These are phyloP conservation scores for Cicer pinnatifidum DNA, from an alignment of 306 rosid genomes.

Conservation along the genomic window DNA sequence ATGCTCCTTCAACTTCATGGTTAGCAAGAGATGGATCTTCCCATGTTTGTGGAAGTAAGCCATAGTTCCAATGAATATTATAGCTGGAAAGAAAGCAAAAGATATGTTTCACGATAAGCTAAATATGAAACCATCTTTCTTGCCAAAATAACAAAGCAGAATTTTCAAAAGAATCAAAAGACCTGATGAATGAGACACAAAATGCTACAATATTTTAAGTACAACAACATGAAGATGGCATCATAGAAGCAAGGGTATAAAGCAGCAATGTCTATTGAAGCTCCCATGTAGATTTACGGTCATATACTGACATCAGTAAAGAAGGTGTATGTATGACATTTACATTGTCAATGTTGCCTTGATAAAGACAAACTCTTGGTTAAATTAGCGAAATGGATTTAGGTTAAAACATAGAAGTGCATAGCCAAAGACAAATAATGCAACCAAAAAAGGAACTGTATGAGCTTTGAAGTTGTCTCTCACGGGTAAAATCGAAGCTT, in stretches of 20 bases:
- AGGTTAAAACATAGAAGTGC: constrained; percentile 10
- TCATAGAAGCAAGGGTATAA: not conserved
- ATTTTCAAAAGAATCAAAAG: constrained; percentile 36
- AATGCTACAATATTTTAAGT: constrained; percentile 9
- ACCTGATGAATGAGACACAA: constrained; percentile 15
- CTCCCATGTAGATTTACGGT: constrained; percentile 26
- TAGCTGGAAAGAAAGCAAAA: constrained; percentile 56
- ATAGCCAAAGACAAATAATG: constrained; percentile 32
- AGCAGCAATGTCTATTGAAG: constrained; percentile 10
- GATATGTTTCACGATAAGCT: constrained; percentile 32
- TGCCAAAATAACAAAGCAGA: constrained; percentile 39
- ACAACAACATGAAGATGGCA: constrained; percentile 37
- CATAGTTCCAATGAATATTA: constrained; percentile 92
- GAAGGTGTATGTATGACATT: constrained; percentile 22
- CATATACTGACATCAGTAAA: constrained; percentile 6
- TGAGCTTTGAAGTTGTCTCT: constrained; percentile 47
- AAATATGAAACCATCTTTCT: constrained; percentile 10
- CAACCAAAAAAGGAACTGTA: constrained; percentile 21
- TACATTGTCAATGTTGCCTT: constrained; percentile 13
- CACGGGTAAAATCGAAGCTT: constrained; percentile 97
- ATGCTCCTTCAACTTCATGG: constrained; percentile 87
- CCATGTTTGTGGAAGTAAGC: constrained; percentile 97
- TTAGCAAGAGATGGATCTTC: constrained; percentile 91
- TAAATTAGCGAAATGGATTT: not conserved
- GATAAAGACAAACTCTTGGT: constrained; percentile 31